phyloP scores from a whole-genome alignment of 2,329 filamentous ascomycete species.

The Hirsutella rhossiliensis region DNA sequence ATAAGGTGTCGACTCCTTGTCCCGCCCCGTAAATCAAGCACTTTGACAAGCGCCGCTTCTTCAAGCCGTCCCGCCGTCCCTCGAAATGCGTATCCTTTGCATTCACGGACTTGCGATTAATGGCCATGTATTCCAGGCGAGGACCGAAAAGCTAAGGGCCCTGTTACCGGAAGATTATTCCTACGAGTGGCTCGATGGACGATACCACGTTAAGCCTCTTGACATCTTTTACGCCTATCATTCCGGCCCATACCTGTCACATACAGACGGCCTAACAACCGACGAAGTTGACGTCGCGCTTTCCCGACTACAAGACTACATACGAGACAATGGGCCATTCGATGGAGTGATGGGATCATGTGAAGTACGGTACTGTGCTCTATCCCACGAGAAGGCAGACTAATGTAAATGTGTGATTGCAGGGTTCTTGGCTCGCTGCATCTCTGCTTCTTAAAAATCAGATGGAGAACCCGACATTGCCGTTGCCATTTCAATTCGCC shows the following conservation, averaged over 20 bases:
- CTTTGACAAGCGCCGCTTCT: not conserved
- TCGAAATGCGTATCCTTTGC: constrained; percentile 1
- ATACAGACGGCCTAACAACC: not conserved
- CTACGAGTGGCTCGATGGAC: constrained; percentile 1
- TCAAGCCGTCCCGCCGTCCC: not conserved
- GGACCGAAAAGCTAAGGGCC: not conserved
- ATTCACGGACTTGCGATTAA: constrained; percentile 1
- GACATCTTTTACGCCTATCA: not conserved
- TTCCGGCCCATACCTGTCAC: not conserved
- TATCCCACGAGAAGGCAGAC: not conserved
- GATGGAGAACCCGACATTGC: not conserved
- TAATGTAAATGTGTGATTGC: not conserved
- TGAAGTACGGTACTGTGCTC: not conserved
- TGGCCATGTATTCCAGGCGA: not conserved
- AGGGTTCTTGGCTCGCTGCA: not conserved
- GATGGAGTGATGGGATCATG: not conserved
- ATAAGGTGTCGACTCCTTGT: no score
- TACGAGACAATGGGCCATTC: not conserved
- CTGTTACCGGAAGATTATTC: not conserved
- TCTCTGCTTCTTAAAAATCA: not conserved
- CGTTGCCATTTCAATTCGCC: not conserved
- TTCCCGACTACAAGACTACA: not conserved
- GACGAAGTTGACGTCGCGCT: not conserved
- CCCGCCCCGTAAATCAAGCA: no score
- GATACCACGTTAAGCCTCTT: not conserved